Percentiles rank a stretch among this genome's conserved stretches.
Conservation (phyloP, 345 rosid species). For the Heritiera fomes region DNA sequence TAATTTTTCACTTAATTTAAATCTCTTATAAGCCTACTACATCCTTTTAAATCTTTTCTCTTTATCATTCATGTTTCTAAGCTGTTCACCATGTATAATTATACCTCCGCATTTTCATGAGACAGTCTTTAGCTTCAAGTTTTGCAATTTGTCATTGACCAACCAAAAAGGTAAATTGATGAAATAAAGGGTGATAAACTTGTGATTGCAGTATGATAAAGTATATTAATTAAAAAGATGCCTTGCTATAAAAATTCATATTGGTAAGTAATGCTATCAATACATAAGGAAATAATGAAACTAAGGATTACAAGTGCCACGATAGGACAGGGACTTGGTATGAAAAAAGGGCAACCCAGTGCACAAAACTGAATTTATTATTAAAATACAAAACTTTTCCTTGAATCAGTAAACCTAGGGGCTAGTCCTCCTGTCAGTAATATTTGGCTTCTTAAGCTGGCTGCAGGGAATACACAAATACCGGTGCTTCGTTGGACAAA, state of each 20-base stretch:
- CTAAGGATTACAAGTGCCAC: neutral
- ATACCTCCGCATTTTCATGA: neutral
- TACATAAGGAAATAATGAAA: neutral
- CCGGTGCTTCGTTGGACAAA: neutral
- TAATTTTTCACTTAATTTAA: neutral
- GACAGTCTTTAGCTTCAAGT: neutral
- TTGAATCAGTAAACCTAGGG: neutral
- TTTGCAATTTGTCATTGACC: neutral
- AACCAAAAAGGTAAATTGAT: neutral
- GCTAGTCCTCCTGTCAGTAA: neutral
- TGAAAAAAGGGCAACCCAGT: too few relatives aligned
- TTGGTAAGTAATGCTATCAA: neutral
- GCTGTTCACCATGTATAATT: neutral
- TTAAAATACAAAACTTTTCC: neutral
- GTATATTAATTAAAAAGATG: neutral
- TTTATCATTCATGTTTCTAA: neutral
- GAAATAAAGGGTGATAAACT: neutral
- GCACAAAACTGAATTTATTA: neutral
- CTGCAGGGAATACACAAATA: neutral
- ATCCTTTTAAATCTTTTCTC: neutral
- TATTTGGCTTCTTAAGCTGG: neutral
- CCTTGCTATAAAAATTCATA: neutral
- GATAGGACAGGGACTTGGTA: neutral
- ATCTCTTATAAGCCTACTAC: neutral
- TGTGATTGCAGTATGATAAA: neutral